These are phyloP conservation scores for Pseudocercospora cruenta DNA, from an alignment of 2,329 filamentous ascomycete genomes.

Conservation along the genomic window DNA sequence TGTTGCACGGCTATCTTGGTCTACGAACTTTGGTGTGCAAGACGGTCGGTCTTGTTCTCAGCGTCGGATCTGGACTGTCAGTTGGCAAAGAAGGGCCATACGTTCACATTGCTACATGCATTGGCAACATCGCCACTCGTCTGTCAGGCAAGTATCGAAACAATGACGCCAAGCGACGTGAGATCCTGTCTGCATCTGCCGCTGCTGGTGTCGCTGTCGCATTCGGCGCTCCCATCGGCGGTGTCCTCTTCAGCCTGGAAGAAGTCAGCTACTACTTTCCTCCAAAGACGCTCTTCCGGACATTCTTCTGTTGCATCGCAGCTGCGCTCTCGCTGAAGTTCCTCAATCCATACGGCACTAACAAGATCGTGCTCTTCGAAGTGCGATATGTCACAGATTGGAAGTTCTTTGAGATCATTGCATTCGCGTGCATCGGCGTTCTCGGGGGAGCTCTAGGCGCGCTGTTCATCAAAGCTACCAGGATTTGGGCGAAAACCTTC, in stretches of 20 bases:
- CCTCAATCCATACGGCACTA: conserved; percentile 91
- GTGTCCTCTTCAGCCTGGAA: conserved; percentile 89
- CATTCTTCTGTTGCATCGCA: conserved; percentile 95
- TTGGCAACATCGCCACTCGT: conserved; percentile 93
- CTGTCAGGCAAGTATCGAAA: conserved; percentile 91
- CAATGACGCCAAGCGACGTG: conserved; percentile 92
- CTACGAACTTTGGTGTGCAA: conserved; percentile 86
- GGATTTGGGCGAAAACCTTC: conserved; percentile 86
- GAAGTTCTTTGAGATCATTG: conserved; percentile 86
- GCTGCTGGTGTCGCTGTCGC: conserved; percentile 92
- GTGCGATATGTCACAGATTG: conserved; percentile 89
- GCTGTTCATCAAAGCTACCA: conserved; percentile 94
- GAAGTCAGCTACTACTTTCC: conserved; percentile 98
- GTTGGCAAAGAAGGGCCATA: conserved; percentile 94
- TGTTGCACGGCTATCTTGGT: conserved; percentile 92
- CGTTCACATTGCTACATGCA: conserved; percentile 94
- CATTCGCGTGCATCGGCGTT: conserved; percentile 83
- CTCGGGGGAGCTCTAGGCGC: conserved; percentile 84
- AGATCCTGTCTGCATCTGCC: conserved; percentile 89
- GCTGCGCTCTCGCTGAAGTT: conserved; percentile 92
- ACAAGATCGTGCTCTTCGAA: conserved; percentile 96
- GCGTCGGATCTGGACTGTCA: conserved; percentile 88
- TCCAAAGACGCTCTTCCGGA: conserved; percentile 93
- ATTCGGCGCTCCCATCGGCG: conserved; percentile 87
- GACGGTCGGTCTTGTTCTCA: conserved; percentile 78